Evolutionary conservation across 352 stramenopile species (phyloP), one percentile per base, ranked within the genome.

Genomic region (Pythium rhizo-oryzae): DNA sequence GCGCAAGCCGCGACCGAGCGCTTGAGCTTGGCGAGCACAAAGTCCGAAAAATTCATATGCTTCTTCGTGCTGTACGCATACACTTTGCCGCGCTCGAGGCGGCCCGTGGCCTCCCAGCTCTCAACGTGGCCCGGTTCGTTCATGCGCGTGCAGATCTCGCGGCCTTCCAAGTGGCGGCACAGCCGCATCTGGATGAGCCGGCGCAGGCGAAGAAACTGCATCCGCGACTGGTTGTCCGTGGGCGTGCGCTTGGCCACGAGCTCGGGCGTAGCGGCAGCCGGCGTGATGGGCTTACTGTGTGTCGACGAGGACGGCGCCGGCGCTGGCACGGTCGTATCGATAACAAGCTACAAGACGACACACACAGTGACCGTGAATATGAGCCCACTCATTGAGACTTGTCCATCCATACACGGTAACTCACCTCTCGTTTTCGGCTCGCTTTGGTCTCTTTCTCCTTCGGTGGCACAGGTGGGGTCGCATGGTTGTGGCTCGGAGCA

Each of bases 131-230:
- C 60, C 0, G 63, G 44, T 8, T 71, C 54, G 30, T 71, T 62
- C 19, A 62, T 35, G 0, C 64, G 52, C 16, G 55, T 49, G 55
- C 82, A 92, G 24, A 94, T 79, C 59, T 83, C 73, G 19, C 85
- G 77, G 52, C 77, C 77, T 65, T 87, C 81, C n/a, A 94, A 63
- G 57, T 94, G 84, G 15, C 63, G 69, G 46, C 85, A 94, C 35
- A 93, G 63, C 1, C 76, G 75, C 54, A 82, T 87, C 67, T 93
- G 84, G 41, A 94, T 87, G 16, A 93, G 66, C 4, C 86, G 79
- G 12, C 86, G 82, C 52, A 93, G 65, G 9, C 78, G 84, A 41
- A 94, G 58, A 66, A 84, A 82, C 33, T 72, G 68, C 9, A 85
- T 59, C 4, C 62, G 72, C 37, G 73, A 60, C 9, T 68, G 49